Evolutionary conservation across 2,329 filamentous ascomycete genomes (phyloP).

Genomic region (Xylariaceae sp.): DNA sequence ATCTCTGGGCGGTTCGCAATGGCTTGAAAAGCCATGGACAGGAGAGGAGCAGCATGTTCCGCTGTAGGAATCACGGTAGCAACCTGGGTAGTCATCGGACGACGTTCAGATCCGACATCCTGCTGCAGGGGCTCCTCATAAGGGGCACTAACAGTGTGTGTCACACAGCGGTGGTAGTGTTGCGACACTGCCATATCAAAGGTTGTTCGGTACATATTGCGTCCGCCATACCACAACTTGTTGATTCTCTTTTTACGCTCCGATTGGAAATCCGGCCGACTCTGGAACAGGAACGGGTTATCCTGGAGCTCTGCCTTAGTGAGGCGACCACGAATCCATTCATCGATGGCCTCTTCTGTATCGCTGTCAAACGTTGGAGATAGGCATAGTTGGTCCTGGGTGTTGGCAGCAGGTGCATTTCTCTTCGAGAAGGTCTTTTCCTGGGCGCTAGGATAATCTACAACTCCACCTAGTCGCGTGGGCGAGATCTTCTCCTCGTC

Average conservation of each 20-base stretch:
- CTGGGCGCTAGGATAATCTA: too few species aligned
- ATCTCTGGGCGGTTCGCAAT: conserved; percentile 20
- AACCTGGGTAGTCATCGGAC: conserved; percentile 32
- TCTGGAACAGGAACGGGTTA: conserved; percentile 11
- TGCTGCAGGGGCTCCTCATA: conserved; percentile 31
- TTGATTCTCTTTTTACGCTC: conserved; percentile 29
- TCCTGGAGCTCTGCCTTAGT: conserved; percentile 10
- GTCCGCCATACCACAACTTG: conserved; percentile 37
- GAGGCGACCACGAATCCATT: conserved; percentile 23
- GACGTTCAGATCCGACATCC: conserved; percentile 19
- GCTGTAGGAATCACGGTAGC: conserved; percentile 34
- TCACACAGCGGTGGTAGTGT: conserved; percentile 24
- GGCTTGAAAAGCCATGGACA: conserved; percentile 36
- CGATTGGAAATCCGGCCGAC: conserved; percentile 19
- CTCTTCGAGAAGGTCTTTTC: too few species aligned
- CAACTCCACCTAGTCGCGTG: too few species aligned
- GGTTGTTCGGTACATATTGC: conserved; percentile 31
- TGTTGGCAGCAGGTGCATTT: too few species aligned
- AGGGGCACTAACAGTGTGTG: conserved; percentile 33
- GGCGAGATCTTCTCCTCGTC: too few species aligned
- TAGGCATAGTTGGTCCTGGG: too few species aligned
- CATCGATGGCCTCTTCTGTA: not conserved
- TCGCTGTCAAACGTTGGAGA: too few species aligned
- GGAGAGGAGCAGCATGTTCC: conserved; percentile 37
- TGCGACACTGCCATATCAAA: conserved; percentile 30